A percentile compares a stretch with the other conserved stretches of the same genome.
Evolutionary conservation across 345 rosid species (phyloP).

Genomic region (rapeseed (Brassica napus)): DNA sequence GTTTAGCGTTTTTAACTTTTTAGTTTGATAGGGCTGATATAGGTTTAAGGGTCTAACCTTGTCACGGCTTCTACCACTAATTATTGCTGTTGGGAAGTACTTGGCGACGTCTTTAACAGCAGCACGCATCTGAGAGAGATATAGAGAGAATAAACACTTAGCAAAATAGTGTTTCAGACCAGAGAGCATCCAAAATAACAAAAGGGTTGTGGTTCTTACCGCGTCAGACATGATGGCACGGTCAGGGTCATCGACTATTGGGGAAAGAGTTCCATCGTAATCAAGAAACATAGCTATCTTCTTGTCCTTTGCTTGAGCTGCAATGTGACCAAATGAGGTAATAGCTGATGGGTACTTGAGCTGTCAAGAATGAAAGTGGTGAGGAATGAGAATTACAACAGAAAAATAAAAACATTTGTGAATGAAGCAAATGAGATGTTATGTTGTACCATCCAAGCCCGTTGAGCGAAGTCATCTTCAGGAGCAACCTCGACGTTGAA

Average conservation of each 20-base stretch:
- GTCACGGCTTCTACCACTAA: constrained; percentile 94
- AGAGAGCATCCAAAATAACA: constrained; percentile 21
- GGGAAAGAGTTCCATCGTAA: constrained; percentile 96
- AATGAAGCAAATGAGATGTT: too few species aligned
- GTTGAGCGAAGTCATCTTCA: constrained; percentile 57
- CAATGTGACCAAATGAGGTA: constrained; percentile 57
- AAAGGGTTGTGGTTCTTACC: constrained; percentile 47
- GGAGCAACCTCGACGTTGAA: constrained; percentile 51
- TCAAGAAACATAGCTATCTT: constrained; percentile 84
- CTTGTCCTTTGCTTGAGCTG: constrained; percentile 63
- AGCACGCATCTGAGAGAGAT: constrained; percentile 69
- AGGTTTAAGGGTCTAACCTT: constrained; percentile 47
- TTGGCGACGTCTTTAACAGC: constrained; percentile 72
- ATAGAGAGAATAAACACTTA: not conserved
- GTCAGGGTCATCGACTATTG: constrained; percentile 94
- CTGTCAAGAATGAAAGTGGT: constrained; percentile 42
- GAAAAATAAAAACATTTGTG: not conserved
- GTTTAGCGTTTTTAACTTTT: not conserved
- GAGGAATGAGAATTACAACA: not conserved
- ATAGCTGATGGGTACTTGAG: constrained; percentile 88
- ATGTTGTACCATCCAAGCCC: constrained; percentile 69
- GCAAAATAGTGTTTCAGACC: not conserved
- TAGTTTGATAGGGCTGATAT: not conserved
- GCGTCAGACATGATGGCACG: constrained; percentile 75
- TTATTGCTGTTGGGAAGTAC: constrained; percentile 87